Evolutionary conservation across 176 grass and related monocot genomes (phyloP), one percentile per base, ranked within the genome.

Genomic region (Avena insularis): DNA sequence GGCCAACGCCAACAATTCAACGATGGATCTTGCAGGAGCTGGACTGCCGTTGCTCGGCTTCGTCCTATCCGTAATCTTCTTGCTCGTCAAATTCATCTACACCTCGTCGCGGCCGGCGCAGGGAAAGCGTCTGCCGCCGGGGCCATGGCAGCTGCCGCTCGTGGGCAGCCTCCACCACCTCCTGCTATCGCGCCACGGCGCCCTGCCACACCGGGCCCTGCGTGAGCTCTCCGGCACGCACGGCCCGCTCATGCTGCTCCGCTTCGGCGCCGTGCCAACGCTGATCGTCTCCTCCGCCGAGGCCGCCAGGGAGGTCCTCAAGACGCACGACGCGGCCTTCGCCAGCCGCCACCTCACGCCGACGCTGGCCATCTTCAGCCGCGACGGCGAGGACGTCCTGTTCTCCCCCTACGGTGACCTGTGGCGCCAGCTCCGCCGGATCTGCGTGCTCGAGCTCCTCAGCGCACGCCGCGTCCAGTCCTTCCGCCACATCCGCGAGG

Each of bases 401-500:
- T 66, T 66, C 12, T 66, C 63, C 5, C 63, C 63, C 25, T 66
- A 66, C 27, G 7, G 9, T 33, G 63, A 66, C 12, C 63, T 66
- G 63, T 66, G 63, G 63, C 63, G 63, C 27, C 63, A 66, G 27
- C 63, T 66, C 25, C 25, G 63, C 10, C 31, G 1, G 63, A 66
- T 66, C 25, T 66, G 63, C 63, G 63, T 66, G 63, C 12, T 66
- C 63, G 63, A 66, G 63, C 63, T 66, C 63, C 12, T 66, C 5
- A 66, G 63, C 63, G 63, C 63, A 12, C 63, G 63, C 63, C 63
- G 63, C 63, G 63, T 66, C 64, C 1, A 3, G 29, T 67, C 64
- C 64, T 67, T 67, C 64, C 64, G 64, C 64, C 64, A 67, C 29
- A 67, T 67, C 29, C 64, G 64, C 27, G 64, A 67, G 64, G 64